Evolutionary conservation across 345 rosid species (phyloP).

Genomic region (Lepidium didymum): DNA sequence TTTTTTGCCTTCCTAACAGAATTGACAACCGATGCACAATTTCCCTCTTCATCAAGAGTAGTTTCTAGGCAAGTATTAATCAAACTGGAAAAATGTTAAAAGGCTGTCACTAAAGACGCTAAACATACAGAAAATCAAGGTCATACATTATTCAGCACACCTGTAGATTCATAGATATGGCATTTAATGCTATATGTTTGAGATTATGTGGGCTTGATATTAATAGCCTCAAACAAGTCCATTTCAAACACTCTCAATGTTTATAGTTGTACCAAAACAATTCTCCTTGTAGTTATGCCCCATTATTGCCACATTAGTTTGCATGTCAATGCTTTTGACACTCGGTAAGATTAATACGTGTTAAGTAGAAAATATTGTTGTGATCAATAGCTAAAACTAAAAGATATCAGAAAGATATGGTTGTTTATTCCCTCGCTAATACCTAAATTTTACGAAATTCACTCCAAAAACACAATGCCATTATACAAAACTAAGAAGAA

Average conservation of each 20-base stretch:
- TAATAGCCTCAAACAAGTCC: background rate
- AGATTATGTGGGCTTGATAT: background rate
- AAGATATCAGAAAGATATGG: background rate
- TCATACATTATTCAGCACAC: background rate
- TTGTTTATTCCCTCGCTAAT: background rate
- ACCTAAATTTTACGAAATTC: background rate
- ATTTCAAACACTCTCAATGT: background rate
- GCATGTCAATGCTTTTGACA: background rate
- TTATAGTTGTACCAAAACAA: background rate
- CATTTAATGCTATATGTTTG: background rate
- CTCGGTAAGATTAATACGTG: background rate
- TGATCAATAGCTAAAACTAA: background rate
- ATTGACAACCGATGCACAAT: constrained; percentile 15
- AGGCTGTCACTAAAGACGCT: background rate
- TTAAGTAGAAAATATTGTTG: background rate
- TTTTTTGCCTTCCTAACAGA: constrained; percentile 34
- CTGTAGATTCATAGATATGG: background rate
- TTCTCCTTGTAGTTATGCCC: background rate
- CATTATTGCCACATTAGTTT: background rate
- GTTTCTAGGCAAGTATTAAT: constrained; percentile 22
- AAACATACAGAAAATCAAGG: background rate
- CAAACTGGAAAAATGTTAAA: constrained; percentile 36
- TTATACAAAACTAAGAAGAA: background rate
- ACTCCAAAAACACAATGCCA: background rate
- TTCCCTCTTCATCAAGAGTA: constrained; percentile 27